Conservation (phyloP, 2,329 filamentous ascomycete genomes). For the Fusarium sp. region DNA sequence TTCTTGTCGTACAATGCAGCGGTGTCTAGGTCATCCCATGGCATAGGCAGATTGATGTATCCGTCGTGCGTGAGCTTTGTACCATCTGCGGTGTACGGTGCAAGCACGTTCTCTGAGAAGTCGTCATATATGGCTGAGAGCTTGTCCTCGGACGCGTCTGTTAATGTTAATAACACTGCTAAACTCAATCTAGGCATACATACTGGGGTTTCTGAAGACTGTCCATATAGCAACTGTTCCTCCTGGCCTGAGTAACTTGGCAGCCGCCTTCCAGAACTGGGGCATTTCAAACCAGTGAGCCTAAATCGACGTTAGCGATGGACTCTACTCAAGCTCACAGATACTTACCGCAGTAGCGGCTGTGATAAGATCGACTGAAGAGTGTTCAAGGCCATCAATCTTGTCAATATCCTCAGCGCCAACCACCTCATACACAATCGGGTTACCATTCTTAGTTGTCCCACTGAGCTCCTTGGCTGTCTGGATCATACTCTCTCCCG, state of each 20-base stretch:
- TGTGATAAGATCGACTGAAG: conserved; percentile 10
- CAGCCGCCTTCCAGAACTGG: conserved; percentile 8
- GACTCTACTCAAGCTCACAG: accelerated
- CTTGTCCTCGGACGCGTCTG: neutral
- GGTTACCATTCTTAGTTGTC: accelerated
- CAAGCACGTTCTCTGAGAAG: neutral
- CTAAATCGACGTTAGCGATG: accelerated
- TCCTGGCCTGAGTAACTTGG: neutral
- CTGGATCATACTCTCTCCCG: neutral
- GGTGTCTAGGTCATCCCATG: neutral
- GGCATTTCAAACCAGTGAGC: conserved; percentile 28
- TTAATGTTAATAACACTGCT: accelerated
- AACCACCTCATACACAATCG: neutral
- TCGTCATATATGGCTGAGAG: neutral
- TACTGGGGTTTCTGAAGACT: neutral
- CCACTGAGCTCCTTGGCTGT: neutral
- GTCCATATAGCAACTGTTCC: conserved; percentile 19
- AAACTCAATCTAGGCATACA: accelerated
- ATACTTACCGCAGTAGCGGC: conserved; percentile 6
- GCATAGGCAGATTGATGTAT: conserved; percentile 8
- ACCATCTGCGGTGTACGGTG: neutral
- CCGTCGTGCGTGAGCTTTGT: neutral
- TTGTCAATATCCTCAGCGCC: conserved; percentile 3
- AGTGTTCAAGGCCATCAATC: neutral
- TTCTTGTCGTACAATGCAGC: neutral